Conservation (phyloP, 2,329 filamentous ascomycete species). For the Pseudogymnoascus sp. region DNA sequence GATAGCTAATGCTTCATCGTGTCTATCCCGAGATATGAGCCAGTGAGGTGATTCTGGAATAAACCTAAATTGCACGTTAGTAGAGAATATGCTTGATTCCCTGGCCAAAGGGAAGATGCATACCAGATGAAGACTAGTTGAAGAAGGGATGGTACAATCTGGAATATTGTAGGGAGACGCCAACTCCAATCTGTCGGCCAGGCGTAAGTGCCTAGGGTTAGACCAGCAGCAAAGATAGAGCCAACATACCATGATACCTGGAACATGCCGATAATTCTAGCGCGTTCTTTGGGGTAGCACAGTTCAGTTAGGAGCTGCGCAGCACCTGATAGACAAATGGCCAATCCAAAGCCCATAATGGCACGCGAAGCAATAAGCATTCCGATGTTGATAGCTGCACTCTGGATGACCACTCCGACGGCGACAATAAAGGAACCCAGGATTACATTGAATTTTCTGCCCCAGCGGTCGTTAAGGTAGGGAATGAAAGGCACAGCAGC, state of each 20-base stretch:
- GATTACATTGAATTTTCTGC: constrained; percentile 33
- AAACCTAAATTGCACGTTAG: constrained; percentile 15
- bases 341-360: constrained; percentile 30
- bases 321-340: constrained; percentile 30
- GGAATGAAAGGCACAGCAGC: constrained; percentile 37
- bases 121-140: constrained; percentile 21
- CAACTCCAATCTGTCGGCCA: not conserved
- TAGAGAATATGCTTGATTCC: not conserved
- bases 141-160: not conserved
- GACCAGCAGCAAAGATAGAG: constrained; percentile 31
- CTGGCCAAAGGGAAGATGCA: not conserved
- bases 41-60: constrained; percentile 21
- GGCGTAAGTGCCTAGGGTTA: constrained; percentile 28
- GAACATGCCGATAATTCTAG: constrained; percentile 29
- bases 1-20: constrained; percentile 23
- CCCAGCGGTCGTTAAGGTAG: constrained; percentile 32
- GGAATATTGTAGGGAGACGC: not conserved
- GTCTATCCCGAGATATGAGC: constrained; percentile 15
- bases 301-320: constrained; percentile 33
- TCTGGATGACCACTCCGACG: constrained; percentile 32
- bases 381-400: constrained; percentile 22
- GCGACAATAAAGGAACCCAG: constrained; percentile 30
- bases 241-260: constrained; percentile 28
- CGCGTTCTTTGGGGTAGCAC: constrained; percentile 29
- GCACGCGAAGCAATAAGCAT: constrained; percentile 11